A percentile compares a stretch with the other conserved stretches of the same genome.
These are phyloP conservation scores for Herpotrichia juniperi DNA, from an alignment of 2,329 filamentous ascomycete species.

Conservation along the genomic window DNA sequence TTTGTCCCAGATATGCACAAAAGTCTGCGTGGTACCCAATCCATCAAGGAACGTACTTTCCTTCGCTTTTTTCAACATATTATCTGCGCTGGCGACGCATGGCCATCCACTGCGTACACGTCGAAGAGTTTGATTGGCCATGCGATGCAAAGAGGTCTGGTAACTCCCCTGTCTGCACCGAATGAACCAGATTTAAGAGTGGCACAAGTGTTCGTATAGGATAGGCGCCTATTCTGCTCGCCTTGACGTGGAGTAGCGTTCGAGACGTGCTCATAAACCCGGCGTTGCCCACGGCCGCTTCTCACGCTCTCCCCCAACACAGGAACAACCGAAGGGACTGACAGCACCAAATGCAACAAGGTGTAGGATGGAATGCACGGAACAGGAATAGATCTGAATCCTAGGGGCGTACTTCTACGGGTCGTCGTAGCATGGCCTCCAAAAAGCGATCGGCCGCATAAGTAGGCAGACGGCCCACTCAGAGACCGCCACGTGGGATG, in stretches of 20 bases:
- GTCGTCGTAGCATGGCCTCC: conserved; percentile 22
- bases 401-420: conserved; percentile 21
- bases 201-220: conserved; percentile 35
- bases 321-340: neutral
- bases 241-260: conserved; percentile 20
- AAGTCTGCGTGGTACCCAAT: conserved; percentile 39
- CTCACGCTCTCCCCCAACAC: conserved; percentile 18
- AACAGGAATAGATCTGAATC: conserved; percentile 17
- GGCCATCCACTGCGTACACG: conserved; percentile 24
- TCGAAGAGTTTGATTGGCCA: conserved; percentile 34
- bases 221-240: conserved; percentile 43
- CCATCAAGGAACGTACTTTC: conserved; percentile 24
- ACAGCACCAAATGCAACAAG: conserved; percentile 2
- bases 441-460: conserved; percentile 41
- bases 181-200: conserved; percentile 26
- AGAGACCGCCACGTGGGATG: conserved; percentile 50
- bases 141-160: conserved; percentile 15
- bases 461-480: conserved; percentile 45
- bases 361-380: conserved; percentile 9
- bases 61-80: conserved; percentile 24
- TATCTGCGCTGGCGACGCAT: conserved; percentile 23
- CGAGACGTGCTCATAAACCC: conserved; percentile 30
- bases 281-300: conserved; percentile 25
- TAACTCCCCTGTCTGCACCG: conserved; percentile 25
- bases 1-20: conserved; percentile 41